Evolutionary conservation across 1,284 basidiomycete species (phyloP).

Genomic region (Sanghuangporus sanghuang): DNA sequence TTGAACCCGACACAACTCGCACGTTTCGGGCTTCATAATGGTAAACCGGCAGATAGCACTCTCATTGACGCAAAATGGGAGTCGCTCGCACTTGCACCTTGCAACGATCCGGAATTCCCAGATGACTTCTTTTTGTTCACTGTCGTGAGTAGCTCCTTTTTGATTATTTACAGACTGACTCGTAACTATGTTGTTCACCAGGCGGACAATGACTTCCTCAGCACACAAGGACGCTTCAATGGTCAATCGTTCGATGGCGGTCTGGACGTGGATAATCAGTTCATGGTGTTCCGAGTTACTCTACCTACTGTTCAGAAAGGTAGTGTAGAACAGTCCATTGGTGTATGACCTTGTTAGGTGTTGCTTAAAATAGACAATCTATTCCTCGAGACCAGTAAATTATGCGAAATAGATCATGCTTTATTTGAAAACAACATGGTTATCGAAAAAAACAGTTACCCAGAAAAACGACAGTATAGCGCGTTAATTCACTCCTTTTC

Average conservation of each 20-base stretch:
- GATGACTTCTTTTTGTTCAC: conserved; percentile 68
- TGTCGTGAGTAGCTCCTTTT: conserved; percentile 33
- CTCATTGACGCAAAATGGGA: conserved; percentile 69
- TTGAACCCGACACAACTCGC: conserved; percentile 47
- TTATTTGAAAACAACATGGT: not conserved
- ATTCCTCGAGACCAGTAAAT: not conserved
- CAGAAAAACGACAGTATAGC: not conserved
- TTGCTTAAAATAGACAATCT: not conserved
- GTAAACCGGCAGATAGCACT: conserved; percentile 41
- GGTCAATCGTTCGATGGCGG: conserved; percentile 52
- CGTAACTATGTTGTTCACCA: conserved; percentile 17
- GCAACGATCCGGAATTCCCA: conserved; percentile 42
- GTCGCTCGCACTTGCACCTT: conserved; percentile 54
- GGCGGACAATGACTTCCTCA: conserved; percentile 67
- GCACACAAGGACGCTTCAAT: conserved; percentile 48
- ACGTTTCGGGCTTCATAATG: conserved; percentile 60
- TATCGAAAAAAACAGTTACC: not conserved
- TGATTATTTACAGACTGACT: not conserved
- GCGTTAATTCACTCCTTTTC: not conserved
- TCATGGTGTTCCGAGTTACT: conserved; percentile 62
- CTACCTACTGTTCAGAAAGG: conserved; percentile 37
- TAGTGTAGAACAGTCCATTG: conserved; percentile 22
- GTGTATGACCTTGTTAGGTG: conserved; percentile 15
- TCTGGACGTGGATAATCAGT: conserved; percentile 56
- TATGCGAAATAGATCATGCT: not conserved